Base-by-base conservation (phyloP, 2,329 filamentous ascomycete genomes). In the Helotiales sp. region DNA sequence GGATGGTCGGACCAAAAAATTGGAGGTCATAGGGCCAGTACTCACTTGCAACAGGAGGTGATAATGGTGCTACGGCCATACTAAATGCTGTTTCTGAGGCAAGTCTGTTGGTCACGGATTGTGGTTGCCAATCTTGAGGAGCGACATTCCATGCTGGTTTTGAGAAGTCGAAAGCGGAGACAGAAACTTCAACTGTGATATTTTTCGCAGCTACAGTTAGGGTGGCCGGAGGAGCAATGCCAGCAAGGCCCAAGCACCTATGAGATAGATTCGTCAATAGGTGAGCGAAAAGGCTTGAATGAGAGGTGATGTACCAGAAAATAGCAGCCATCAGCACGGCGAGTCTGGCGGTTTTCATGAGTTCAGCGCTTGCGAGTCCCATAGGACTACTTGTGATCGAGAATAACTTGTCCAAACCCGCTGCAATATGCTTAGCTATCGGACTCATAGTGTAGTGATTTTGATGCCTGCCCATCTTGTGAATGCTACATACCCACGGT, bases 1-100 rank as follows among this genome's bases (percentile, higher is more conserved):
- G 36, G 2, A 62, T 27, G 3, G 53, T 57, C 10, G 63, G 63
- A 5, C 63, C 63, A 52, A 57, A 57, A 27, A 63, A 65, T 17
- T 63, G 48, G 2, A 60, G 36, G 13, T 34, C 36, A 24, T 57
- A 65, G 19, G 60, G 52, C 36, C 36, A 40, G 12, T 40, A n/a
- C n/a, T 53, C 58, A 42, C 61, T 60, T 12, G 46, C 33, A 17
- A 31, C 48, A 1, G 62, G 57, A 2, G 60, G 38, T 40, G 50
- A 24, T 13, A 38, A 36, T 4, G 59, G 55, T 29, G 61, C 40
- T 3, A 61, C 38, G 0, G 31, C 40, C 27, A 54, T 51, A 9
- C 34, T 36, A 5, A 46, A 19, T 10, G 52, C 51, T 2, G 57
- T 38, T 1, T 44, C 29, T 10, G 50, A 42, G 12, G 61, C 54